Percentiles rank a stretch among this genome's conserved stretches.
Conservation (phyloP, 768 basidiomycete genomes). For the Lactifluus echinatus region DNA sequence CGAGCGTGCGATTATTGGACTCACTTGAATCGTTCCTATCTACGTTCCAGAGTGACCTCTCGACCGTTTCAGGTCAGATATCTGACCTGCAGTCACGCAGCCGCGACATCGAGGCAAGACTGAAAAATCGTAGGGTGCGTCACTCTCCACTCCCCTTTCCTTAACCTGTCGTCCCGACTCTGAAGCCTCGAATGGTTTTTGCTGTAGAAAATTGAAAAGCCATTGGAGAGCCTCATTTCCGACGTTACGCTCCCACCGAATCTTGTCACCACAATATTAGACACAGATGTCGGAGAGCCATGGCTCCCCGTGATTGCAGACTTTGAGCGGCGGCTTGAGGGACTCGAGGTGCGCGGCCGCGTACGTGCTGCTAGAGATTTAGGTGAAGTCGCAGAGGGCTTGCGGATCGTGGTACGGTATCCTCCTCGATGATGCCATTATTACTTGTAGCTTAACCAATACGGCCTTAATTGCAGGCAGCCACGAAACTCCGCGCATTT, state of each 20-base stretch:
- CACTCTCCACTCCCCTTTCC: neutral
- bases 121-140: slow-evolving; percentile 77
- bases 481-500: slow-evolving; percentile 80
- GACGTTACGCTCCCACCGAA: slow-evolving; percentile 79
- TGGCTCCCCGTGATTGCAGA: slow-evolving; percentile 82
- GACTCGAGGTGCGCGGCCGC: slow-evolving; percentile 61
- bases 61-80: slow-evolving; percentile 93
- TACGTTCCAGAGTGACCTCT: slow-evolving; percentile 91
- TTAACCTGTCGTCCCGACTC: neutral
- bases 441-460: neutral
- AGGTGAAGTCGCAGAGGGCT: slow-evolving; percentile 73
- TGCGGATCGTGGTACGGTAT: slow-evolving; percentile 76
- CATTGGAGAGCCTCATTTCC: slow-evolving; percentile 69
- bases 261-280: slow-evolving; percentile 68
- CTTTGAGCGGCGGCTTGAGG: slow-evolving; percentile 66
- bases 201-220: slow-evolving; percentile 76
- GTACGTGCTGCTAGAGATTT: slow-evolving; percentile 85
- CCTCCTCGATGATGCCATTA: neutral
- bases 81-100: slow-evolving; percentile 87
- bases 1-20: slow-evolving; percentile 76
- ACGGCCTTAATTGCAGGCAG: slow-evolving; percentile 44
- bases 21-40: slow-evolving; percentile 88
- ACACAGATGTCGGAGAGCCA: slow-evolving; percentile 76
- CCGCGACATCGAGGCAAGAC: slow-evolving; percentile 79
- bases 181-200: neutral